A percentile compares a stretch with the other conserved stretches of the same genome.
Evolutionary conservation across 2,329 filamentous ascomycete species (phyloP).

Genomic region (Pseudonectria buxi): DNA sequence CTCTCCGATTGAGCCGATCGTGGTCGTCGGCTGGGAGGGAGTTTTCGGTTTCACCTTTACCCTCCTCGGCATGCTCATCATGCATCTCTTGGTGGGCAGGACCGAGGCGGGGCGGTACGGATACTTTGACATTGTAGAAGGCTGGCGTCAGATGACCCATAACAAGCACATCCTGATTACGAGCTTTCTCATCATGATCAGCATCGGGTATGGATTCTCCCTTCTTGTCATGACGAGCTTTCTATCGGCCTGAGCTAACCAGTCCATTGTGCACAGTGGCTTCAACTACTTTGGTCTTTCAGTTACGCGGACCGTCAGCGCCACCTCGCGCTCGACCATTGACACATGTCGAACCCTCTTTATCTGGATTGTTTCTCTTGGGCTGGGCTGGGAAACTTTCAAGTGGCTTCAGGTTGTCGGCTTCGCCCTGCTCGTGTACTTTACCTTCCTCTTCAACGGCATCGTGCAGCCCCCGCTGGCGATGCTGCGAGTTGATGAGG

Average conservation of each 20-base stretch:
- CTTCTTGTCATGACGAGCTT: background rate
- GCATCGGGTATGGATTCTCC: slow-evolving; percentile 64
- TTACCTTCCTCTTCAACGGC: slow-evolving; percentile 94
- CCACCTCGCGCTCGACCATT: slow-evolving; percentile 90
- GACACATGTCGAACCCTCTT: slow-evolving; percentile 96
- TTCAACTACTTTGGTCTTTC: slow-evolving; percentile 99
- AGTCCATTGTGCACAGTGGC: slow-evolving; percentile 47
- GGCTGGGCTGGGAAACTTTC: slow-evolving; percentile 93
- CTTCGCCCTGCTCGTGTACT: slow-evolving; percentile 86
- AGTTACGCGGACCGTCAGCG: slow-evolving; percentile 82
- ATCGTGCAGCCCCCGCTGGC: slow-evolving; percentile 77
- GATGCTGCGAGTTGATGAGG: slow-evolving; percentile 50
- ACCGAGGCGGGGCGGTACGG: slow-evolving; percentile 69
- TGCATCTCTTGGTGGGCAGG: slow-evolving; percentile 71
- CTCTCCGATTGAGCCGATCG: slow-evolving; percentile 65
- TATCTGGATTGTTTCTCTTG: slow-evolving; percentile 93
- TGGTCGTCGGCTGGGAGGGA: slow-evolving; percentile 94
- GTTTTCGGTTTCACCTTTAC: slow-evolving; percentile 84
- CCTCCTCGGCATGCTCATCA: slow-evolving; percentile 66
- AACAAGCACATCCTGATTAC: slow-evolving; percentile 66
- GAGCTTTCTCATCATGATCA: slow-evolving; percentile 90
- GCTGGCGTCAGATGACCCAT: slow-evolving; percentile 70
- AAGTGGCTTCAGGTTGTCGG: slow-evolving; percentile 93
- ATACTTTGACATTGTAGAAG: slow-evolving; percentile 86
- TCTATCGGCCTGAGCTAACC: slow-evolving; percentile 11